Base-by-base conservation (phyloP, 1,139 yeast genomes). In the Sugiyamaella grinbergsii region DNA sequence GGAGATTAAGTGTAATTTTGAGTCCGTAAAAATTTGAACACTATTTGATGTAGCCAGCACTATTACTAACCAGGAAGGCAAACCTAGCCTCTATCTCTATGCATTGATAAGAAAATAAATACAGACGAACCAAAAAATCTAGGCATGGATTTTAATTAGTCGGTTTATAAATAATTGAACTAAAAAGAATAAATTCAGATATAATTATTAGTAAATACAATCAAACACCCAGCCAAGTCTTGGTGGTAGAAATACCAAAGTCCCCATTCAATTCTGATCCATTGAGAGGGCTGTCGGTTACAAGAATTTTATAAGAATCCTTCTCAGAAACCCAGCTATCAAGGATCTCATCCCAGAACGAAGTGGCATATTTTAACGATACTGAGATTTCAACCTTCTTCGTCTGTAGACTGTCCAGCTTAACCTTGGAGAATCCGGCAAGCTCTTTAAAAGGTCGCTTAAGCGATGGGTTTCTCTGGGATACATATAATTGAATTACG, bases 381-480 rank as follows among this genome's bases (percentile, higher is more conserved):
- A 78, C 56, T n/a, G 58, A 56, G 26, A 78, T 58, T 2, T 60
- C 56, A 23, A 74, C 79, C 2, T 67, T 61, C 54, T 68, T 66
- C 24, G 71, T 55, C 59, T 74, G 71, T 13, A 77, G 77, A 2
- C 79, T 66, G 31, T 66, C 60, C 52, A 81, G 63, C 26, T 58
- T 60, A 18, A 79, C 76, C 66, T 81, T 80, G 34, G 68, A 73
- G 60, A 78, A 81, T 38, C 76, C 82, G 63, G 76, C 79, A 61
- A 81, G 73, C 60, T 81, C 85, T 64, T 80, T 81, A 15, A 71
- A 62, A 11, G 85, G 83, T 59, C 84, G 74, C 39, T 68, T 69
- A 44, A 78, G 67, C 36, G 68, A 62, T 6, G 81, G 71, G 32
- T 64, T 66, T 11, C 63, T 58, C 53, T 76, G 77, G 32, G 66